Percentiles rank a stretch among this genome's conserved stretches.
These are phyloP conservation scores for Escovopsis sp. DNA, from an alignment of 2,329 filamentous ascomycete genomes.

Conservation along the genomic window DNA sequence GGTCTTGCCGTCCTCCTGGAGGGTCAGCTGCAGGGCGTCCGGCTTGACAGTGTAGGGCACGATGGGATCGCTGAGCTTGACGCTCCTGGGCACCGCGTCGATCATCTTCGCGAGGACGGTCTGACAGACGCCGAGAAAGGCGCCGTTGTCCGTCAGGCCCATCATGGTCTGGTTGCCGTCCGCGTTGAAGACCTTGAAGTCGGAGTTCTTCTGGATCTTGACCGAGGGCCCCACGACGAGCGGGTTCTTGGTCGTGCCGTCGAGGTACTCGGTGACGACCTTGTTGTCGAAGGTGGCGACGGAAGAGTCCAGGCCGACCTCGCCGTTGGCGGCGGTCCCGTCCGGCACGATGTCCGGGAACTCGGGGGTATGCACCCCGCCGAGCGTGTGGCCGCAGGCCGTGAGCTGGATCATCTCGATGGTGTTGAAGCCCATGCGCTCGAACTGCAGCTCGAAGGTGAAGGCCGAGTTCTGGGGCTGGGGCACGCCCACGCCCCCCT, in stretches of 20 bases:
- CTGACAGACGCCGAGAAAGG: slow-evolving; percentile 33
- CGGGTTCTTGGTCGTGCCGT: slow-evolving; percentile 36
- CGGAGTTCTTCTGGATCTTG: slow-evolving; percentile 30
- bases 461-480: slow-evolving; percentile 38
- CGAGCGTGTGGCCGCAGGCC: slow-evolving; percentile 46
- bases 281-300: slow-evolving; percentile 37
- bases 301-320: slow-evolving; percentile 31
- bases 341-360: slow-evolving; percentile 36
- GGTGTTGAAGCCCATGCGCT: slow-evolving; percentile 39
- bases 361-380: slow-evolving; percentile 39
- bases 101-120: slow-evolving; percentile 44
- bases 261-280: slow-evolving; percentile 40
- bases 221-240: slow-evolving; percentile 37
- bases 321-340: slow-evolving; percentile 27
- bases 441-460: slow-evolving; percentile 39
- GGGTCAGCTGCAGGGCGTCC: slow-evolving; percentile 37
- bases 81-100: slow-evolving; percentile 37
- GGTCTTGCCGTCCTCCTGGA: slow-evolving; percentile 30
- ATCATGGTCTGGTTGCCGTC: slow-evolving; percentile 40
- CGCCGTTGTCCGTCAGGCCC: slow-evolving; percentile 26
- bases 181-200: slow-evolving; percentile 38
- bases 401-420: slow-evolving; percentile 44
- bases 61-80: slow-evolving; percentile 35
- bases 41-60: slow-evolving; percentile 45
- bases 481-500: slow-evolving; percentile 35